Percentiles rank a stretch among this genome's conserved stretches.
These are phyloP conservation scores for Dendryphion nanum DNA, from an alignment of 2,329 filamentous ascomycete genomes.

Conservation along the genomic window DNA sequence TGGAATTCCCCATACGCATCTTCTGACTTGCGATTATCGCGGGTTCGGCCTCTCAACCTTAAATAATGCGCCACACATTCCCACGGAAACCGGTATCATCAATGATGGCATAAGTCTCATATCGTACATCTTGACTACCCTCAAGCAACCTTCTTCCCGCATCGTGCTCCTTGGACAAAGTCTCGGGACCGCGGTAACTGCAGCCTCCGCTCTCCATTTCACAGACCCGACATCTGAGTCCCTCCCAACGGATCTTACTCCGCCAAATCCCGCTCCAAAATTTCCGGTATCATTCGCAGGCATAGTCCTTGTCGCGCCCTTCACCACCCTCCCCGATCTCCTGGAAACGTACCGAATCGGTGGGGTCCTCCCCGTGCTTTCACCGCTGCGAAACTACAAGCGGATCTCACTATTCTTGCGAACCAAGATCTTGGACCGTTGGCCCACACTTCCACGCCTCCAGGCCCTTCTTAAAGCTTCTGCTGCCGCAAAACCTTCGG, in stretches of 20 bases:
- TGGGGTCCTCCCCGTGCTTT: slow-evolving; percentile 77
- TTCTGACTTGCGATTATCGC: slow-evolving; percentile 88
- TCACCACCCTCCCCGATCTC: slow-evolving; percentile 71
- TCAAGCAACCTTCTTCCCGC: slow-evolving; percentile 64
- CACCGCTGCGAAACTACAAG: slow-evolving; percentile 68
- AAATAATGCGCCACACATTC: slow-evolving; percentile 44
- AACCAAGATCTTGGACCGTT: slow-evolving; percentile 70
- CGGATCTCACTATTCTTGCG: slow-evolving; percentile 61
- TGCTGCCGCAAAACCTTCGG: slow-evolving; percentile 8
- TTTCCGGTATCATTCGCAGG: slow-evolving; percentile 67
- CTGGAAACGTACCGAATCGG: slow-evolving; percentile 74
- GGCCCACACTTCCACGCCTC: slow-evolving; percentile 71
- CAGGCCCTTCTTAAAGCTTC: slow-evolving; percentile 53
- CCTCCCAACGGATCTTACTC: slow-evolving; percentile 13
- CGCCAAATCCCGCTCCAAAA: slow-evolving; percentile 1
- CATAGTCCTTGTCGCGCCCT: slow-evolving; percentile 75
- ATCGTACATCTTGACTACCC: slow-evolving; percentile 66
- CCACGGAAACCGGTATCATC: slow-evolving; percentile 78
- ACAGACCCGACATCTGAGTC: slow-evolving; percentile 37
- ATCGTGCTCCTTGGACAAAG: slow-evolving; percentile 86
- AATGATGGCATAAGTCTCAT: slow-evolving; percentile 73
- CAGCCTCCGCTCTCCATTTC: slow-evolving; percentile 71
- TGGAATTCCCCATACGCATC: slow-evolving; percentile 67
- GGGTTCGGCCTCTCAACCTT: slow-evolving; percentile 82
- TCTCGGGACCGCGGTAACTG: slow-evolving; percentile 80